phyloP scores from a whole-genome alignment of 768 basidiomycete genomes.

The Rhizopogon rudus region DNA sequence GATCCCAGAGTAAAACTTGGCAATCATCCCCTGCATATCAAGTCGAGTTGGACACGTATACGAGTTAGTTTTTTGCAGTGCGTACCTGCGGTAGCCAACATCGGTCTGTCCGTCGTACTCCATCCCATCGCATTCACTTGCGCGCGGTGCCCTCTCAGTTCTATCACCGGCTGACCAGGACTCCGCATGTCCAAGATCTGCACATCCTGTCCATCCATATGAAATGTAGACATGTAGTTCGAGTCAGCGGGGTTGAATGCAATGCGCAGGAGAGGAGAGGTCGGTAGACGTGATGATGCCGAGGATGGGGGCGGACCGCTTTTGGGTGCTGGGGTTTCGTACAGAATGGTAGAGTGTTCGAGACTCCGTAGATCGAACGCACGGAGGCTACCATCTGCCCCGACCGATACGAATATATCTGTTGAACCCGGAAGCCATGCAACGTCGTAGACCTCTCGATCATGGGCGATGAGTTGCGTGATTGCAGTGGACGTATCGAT shows the following conservation, averaged over 20 bases:
- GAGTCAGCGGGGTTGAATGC: conserved; percentile 89
- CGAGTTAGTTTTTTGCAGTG: conserved; percentile 1
- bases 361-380: conserved; percentile 95
- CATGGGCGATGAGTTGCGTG: conserved; percentile 96
- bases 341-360: conserved; percentile 97
- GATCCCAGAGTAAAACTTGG: conserved; percentile 92
- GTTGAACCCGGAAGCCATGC: conserved; percentile 97
- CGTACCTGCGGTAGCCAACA: conserved; percentile 84
- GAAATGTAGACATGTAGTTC: conserved; percentile 96
- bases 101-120: conserved; percentile 79
- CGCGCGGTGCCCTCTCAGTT: conserved; percentile 77
- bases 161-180: conserved; percentile 93
- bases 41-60: conserved; percentile 2
- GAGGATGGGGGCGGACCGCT: conserved; percentile 55
- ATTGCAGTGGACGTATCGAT: conserved; percentile 90
- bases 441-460: conserved; percentile 94
- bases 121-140: conserved; percentile 87
- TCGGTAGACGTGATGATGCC: conserved; percentile 60
- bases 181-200: conserved; percentile 96
- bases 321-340: conserved; percentile 86
- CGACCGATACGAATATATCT: conserved; percentile 97
- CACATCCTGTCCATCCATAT: conserved; percentile 85
- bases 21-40: conserved; percentile 78
- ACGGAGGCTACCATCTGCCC: conserved; percentile 93
- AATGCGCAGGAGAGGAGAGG: conserved; percentile 79